These are phyloP conservation scores for Yarrowia osloensis DNA, from an alignment of 805 yeast genomes.

Conservation along the genomic window DNA sequence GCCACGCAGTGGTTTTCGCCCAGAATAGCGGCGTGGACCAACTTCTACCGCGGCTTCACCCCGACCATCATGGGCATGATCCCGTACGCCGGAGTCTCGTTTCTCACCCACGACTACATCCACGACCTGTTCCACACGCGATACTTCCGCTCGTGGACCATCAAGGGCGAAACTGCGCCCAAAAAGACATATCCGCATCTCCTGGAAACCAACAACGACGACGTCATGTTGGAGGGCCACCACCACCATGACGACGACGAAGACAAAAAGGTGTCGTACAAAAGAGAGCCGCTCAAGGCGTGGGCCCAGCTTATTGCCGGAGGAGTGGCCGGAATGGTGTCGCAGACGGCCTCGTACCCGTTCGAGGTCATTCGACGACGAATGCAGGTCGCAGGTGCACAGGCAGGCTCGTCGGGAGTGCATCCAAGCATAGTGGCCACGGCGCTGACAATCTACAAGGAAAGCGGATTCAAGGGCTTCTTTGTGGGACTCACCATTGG, in stretches of 20 bases:
- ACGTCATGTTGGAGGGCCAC: slow-evolving; percentile 31
- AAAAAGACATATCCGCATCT: slow-evolving; percentile 7
- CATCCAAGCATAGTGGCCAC: slow-evolving; percentile 35
- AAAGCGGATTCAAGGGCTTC: slow-evolving; percentile 82
- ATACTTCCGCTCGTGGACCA: slow-evolving; percentile 51
- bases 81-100: slow-evolving; percentile 97
- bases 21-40: slow-evolving; percentile 47
- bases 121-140: slow-evolving; percentile 83
- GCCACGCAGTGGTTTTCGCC: not conserved
- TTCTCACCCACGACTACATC: slow-evolving; percentile 86
- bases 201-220: slow-evolving; percentile 23
- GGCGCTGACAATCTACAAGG: slow-evolving; percentile 61
- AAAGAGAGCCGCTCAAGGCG: slow-evolving; percentile 68
- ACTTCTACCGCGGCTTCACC: slow-evolving; percentile 90
- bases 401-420: slow-evolving; percentile 40
- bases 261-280: slow-evolving; percentile 41
- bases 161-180: slow-evolving; percentile 33
- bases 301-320: slow-evolving; percentile 96
- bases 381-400: slow-evolving; percentile 90
- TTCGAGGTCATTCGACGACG: slow-evolving; percentile 92
- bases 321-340: slow-evolving; percentile 90
- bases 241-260: slow-evolving; percentile 33
- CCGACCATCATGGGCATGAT: slow-evolving; percentile 95
- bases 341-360: slow-evolving; percentile 97
- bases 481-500: slow-evolving; percentile 96